Evolutionary conservation across 176 grass and related monocot genomes (phyloP).

Genomic region (Aegilops tauschii): DNA sequence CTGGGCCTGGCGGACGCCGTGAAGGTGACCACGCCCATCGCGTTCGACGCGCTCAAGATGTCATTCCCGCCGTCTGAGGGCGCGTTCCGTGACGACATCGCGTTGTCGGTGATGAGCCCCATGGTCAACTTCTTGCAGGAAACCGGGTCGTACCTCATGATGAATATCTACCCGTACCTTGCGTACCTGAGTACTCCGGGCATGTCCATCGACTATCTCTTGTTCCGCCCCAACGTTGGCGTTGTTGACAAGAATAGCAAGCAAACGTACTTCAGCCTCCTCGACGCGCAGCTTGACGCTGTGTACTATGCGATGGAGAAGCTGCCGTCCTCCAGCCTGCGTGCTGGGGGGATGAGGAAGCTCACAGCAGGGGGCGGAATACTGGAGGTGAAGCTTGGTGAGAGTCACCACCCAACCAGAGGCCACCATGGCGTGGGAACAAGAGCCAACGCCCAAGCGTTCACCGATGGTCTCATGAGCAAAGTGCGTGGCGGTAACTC

Average conservation of each 20-base stretch:
- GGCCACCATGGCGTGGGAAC: too few species aligned
- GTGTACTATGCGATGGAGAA: constrained; percentile 46
- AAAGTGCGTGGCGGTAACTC: constrained; percentile 15
- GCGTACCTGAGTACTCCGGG: constrained; percentile 22
- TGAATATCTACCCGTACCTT: constrained; percentile 62
- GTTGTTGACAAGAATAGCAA: constrained; percentile 8
- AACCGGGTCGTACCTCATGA: constrained; percentile 51
- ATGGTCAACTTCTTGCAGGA: constrained; percentile 53
- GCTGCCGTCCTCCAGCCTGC: background rate
- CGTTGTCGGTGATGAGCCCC: constrained; percentile 53
- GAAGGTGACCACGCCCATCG: constrained; percentile 61
- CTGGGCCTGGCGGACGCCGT: constrained; percentile 45
- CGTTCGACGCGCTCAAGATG: constrained; percentile 25
- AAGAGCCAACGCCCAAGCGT: constrained; percentile 30
- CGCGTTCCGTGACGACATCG: constrained; percentile 41
- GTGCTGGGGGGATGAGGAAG: background rate
- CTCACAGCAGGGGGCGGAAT: background rate
- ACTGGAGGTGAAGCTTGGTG: background rate
- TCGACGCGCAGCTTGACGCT: constrained; percentile 71
- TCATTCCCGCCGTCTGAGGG: constrained; percentile 54
- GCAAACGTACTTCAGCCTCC: constrained; percentile 49
- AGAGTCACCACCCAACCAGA: too few species aligned
- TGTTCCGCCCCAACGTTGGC: constrained; percentile 47
- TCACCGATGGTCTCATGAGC: constrained; percentile 42
- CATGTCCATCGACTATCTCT: constrained; percentile 49